Base-by-base conservation (phyloP, 805 yeast genomes). In the Saccharomycopsis schoenii region DNA sequence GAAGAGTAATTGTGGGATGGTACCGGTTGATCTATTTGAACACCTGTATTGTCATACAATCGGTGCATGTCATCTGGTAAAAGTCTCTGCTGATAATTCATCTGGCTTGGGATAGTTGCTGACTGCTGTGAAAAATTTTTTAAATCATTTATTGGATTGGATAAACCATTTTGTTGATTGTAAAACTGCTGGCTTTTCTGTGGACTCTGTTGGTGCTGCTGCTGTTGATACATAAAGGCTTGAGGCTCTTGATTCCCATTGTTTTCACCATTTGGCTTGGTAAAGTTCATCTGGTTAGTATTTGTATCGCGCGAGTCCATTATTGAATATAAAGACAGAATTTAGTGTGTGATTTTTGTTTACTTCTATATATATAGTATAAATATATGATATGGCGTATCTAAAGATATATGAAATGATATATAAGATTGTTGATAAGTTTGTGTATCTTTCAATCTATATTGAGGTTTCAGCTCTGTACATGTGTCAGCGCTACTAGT, bases 161-260 rank as follows among this genome's bases (percentile, higher is more conserved):
- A 11, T 37, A 37, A 11, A 12, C 41, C 41, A 37, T 37, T 37
- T 2, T 37, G 41, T 21, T n/a, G 11, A 47, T 12, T 10, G 10
- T 47, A 12, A 47, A 24, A 15, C 42, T n/a, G 60, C 14, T 12
- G 59, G 4, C n/a, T 12, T 51, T 40, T 51, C 21, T 58, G 57
- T 39, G 11, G 39, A 24, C n/a, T 17, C 39, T 59, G 58, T 39
- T 59, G 55, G 29, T 57, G 55, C 17, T 40, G 41, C 37, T 52
- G 39, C 15, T 51, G 25, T 15, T 58, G 51, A 17, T 58, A 47
- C 42, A 21, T 25, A 34, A 51, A 37, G 29, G 36, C 17, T 58
- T 58, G 51, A 10, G 41, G 52, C 47, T 58, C 39, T 29, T 52
- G 55, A 17, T 58, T 34, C 17, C 56, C 11, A 29, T 42, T 41